A percentile compares a stretch with the other conserved stretches of the same genome.
These are phyloP conservation scores for Nitzschia sp. DNA, from an alignment of 108 stramenopile species.

Conservation along the genomic window DNA sequence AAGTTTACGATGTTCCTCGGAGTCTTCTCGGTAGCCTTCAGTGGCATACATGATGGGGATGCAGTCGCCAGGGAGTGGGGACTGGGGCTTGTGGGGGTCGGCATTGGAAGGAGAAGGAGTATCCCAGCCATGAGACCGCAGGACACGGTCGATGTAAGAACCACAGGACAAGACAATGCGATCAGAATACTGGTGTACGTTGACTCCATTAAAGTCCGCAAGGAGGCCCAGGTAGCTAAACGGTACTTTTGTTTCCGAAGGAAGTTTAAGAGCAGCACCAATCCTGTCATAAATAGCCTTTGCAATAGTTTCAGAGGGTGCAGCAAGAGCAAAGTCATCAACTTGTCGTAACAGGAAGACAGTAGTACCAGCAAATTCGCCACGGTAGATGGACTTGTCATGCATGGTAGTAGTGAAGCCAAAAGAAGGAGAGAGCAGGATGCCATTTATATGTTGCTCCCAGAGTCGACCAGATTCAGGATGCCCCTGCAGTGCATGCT, in stretches of 20 bases:
- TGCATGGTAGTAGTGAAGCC: constrained; percentile 37
- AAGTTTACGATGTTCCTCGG: neutral
- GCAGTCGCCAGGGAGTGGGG: neutral
- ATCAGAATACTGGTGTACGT: constrained; percentile 33
- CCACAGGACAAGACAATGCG: constrained; percentile 32
- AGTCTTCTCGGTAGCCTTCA: neutral
- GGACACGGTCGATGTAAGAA: constrained; percentile 34
- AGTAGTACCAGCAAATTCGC: constrained; percentile 9
- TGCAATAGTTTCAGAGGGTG: too few relatives aligned
- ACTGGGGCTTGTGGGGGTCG: neutral
- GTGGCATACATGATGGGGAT: neutral
- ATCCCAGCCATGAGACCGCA: constrained; percentile 37
- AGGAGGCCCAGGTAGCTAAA: constrained; percentile 29
- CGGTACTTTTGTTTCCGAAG: neutral
- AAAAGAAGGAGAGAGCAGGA: constrained; percentile 16
- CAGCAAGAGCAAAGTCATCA: too few relatives aligned
- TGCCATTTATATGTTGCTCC: constrained; percentile 23
- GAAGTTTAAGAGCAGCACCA: neutral
- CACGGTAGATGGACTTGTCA: constrained; percentile 37
- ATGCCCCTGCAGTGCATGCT: constrained; percentile 32
- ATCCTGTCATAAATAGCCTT: neutral
- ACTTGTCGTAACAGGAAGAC: constrained; percentile 48
- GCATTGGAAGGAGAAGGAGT: neutral
- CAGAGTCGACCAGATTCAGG: constrained; percentile 34
- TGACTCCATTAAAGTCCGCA: constrained; percentile 36